phyloP scores from a whole-genome alignment of 768 basidiomycete species.

The Ramaria sp. region DNA sequence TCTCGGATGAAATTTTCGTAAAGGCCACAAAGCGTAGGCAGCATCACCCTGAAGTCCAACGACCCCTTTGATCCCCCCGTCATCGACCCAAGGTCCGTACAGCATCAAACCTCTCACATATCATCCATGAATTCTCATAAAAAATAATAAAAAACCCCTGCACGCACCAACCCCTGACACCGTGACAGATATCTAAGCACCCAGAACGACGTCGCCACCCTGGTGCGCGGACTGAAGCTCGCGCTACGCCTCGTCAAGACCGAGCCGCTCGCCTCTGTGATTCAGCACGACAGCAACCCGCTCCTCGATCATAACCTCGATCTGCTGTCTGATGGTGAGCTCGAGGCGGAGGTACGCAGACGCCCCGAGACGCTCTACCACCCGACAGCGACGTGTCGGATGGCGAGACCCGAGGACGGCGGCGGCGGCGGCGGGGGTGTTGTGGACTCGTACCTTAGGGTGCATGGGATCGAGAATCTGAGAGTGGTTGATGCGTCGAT shows the following conservation, averaged over 20 bases:
- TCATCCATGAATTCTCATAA: too few species aligned
- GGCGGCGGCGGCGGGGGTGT: slow-evolving; percentile 46
- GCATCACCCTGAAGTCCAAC: slow-evolving; percentile 1
- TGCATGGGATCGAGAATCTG: slow-evolving; percentile 49
- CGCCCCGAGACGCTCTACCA: slow-evolving; percentile 28
- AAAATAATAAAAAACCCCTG: too few species aligned
- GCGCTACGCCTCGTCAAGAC: slow-evolving; percentile 28
- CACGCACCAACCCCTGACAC: too few species aligned
- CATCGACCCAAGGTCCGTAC: slow-evolving; percentile 8
- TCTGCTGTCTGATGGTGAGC: slow-evolving; percentile 1
- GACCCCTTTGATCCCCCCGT: slow-evolving; percentile 9
- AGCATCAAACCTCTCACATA: neutral
- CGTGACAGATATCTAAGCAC: slow-evolving; percentile 13
- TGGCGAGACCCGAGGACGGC: slow-evolving; percentile 41
- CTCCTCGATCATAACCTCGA: slow-evolving; percentile 9
- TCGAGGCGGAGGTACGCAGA: neutral
- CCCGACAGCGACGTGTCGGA: slow-evolving; percentile 43
- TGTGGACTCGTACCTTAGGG: slow-evolving; percentile 40
- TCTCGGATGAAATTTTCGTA: too few species aligned
- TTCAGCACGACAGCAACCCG: slow-evolving; percentile 3
- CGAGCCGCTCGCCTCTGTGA: slow-evolving; percentile 22
- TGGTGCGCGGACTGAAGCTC: slow-evolving; percentile 32
- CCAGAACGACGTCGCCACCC: slow-evolving; percentile 27
- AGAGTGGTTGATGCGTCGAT: slow-evolving; percentile 49
- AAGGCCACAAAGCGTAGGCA: slow-evolving; percentile 9